phyloP scores from a whole-genome alignment of 352 stramenopile genomes.

The Phytophthora melonis region DNA sequence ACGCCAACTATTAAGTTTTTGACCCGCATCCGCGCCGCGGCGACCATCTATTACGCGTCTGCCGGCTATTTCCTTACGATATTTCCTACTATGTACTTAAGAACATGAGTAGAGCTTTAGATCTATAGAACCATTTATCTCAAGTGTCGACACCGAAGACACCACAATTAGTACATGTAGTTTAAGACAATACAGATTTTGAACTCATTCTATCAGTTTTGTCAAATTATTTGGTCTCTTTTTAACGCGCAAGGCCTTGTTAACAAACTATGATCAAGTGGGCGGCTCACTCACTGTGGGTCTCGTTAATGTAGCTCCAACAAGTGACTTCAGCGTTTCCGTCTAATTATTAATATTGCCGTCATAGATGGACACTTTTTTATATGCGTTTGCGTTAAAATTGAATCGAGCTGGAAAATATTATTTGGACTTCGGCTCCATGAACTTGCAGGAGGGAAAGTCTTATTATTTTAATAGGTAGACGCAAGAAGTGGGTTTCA shows the following conservation, averaged over 20 bases:
- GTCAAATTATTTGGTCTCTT: no score
- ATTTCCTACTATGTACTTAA: background rate
- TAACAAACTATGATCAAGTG: no score
- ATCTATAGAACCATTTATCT: constrained; percentile 1
- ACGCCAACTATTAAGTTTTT: constrained; percentile 62
- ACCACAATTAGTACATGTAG: background rate
- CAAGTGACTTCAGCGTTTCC: no score
- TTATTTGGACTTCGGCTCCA: background rate
- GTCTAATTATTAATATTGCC: background rate
- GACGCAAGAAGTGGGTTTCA: background rate
- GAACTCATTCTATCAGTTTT: no score
- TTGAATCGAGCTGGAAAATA: background rate
- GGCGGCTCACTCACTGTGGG: no score
- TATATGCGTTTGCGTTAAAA: no score
- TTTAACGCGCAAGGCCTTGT: no score
- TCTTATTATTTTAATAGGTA: background rate
- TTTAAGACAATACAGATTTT: background rate
- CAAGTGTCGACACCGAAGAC: background rate
- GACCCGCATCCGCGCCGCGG: background rate
- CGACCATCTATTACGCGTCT: background rate
- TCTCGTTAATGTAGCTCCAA: no score
- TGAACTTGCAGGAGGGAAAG: background rate
- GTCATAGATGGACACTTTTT: background rate
- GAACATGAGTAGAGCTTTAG: constrained; percentile 1
- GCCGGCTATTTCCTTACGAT: background rate